A percentile compares a stretch with the other conserved stretches of the same genome.
phyloP scores from a whole-genome alignment of 2,329 filamentous ascomycete species.

The Aspergillus floridensis region DNA sequence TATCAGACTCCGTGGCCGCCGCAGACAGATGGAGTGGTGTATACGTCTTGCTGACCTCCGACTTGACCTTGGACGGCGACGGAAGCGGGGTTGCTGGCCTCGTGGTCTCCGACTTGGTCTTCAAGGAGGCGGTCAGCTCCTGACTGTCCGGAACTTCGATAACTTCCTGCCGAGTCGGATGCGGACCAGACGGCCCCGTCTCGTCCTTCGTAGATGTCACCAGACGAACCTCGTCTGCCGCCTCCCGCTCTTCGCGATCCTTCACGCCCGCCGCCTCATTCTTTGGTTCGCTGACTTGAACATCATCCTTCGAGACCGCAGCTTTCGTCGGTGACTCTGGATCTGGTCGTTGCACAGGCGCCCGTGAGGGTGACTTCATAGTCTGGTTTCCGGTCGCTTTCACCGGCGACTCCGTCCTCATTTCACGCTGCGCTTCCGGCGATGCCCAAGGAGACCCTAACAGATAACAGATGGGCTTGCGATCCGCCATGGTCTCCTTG shows the following conservation, averaged over 20 bases:
- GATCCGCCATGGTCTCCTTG: conserved; percentile 32
- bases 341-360: neutral
- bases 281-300: neutral
- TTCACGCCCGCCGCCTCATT: neutral
- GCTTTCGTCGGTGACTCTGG: neutral
- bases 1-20: neutral
- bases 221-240: too few relatives aligned
- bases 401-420: neutral
- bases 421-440: neutral
- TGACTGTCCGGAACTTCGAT: conserved; percentile 34
- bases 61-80: neutral
- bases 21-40: neutral
- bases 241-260: neutral
- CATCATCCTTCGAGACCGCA: neutral
- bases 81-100: neutral
- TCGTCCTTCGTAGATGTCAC: neutral
- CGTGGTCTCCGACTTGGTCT: neutral
- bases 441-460: conserved; percentile 20
- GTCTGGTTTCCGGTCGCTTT: neutral
- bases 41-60: neutral
- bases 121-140: conserved; percentile 16
- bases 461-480: conserved; percentile 32
- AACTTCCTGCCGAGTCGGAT: conserved; percentile 9
- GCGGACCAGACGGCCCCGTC: neutral
- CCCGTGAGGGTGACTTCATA: neutral